phyloP scores from a whole-genome alignment of 2,329 filamentous ascomycete genomes.

The Spiromastix sp. region DNA sequence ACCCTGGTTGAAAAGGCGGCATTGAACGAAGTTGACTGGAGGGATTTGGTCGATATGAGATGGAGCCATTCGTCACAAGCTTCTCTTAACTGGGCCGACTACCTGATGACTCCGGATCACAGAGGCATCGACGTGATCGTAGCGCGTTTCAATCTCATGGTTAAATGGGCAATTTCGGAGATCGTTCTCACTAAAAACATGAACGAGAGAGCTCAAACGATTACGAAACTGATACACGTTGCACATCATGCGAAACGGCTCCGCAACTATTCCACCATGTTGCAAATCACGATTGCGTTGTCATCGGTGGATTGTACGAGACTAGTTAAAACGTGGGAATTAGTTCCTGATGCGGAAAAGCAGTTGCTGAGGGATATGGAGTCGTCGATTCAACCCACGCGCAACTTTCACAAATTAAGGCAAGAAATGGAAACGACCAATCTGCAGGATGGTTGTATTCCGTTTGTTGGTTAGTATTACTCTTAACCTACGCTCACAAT shows the following conservation, averaged over 20 bases:
- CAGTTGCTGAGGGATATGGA: conserved; percentile 49
- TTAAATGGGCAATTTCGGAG: conserved; percentile 56
- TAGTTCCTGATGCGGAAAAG: conserved; percentile 45
- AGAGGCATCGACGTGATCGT: conserved; percentile 55
- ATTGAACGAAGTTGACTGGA: conserved; percentile 56
- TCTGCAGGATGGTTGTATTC: conserved; percentile 52
- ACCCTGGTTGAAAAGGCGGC: conserved; percentile 57
- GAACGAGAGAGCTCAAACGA: conserved; percentile 48
- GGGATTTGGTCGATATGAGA: conserved; percentile 52
- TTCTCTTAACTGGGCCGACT: conserved; percentile 51
- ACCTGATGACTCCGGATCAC: conserved; percentile 43
- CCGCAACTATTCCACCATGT: conserved; percentile 56
- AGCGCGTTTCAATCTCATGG: conserved; percentile 55
- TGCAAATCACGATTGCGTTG: conserved; percentile 54
- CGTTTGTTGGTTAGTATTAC: conserved; percentile 47
- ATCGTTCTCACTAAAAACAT: conserved; percentile 48
- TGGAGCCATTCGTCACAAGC: conserved; percentile 47
- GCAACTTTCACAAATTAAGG: conserved; percentile 53
- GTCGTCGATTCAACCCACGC: conserved; percentile 49
- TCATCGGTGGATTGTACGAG: conserved; percentile 49
- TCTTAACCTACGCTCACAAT: background rate
- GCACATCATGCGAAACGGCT: conserved; percentile 48
- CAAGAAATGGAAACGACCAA: conserved; percentile 53
- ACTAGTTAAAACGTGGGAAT: conserved; percentile 48
- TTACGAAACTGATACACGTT: conserved; percentile 55